Percentiles rank a stretch among this genome's conserved stretches.
Conservation (phyloP, 805 yeast genomes). For the Nakazawaea pomicola region DNA sequence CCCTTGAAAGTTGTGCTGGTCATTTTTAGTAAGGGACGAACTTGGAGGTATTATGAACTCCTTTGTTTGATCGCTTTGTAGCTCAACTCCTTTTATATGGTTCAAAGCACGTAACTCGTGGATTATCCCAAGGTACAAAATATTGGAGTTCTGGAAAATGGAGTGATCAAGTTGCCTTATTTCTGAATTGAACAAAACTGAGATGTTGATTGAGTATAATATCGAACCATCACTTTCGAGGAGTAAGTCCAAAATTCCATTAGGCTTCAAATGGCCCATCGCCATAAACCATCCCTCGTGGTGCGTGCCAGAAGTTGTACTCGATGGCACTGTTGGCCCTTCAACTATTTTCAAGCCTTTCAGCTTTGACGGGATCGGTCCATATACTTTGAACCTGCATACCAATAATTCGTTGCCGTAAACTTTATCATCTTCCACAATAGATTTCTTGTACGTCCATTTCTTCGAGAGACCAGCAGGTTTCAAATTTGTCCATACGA, state of each 20-base stretch:
- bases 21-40: slow-evolving; percentile 9
- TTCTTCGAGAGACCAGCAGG: slow-evolving; percentile 43
- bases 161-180: slow-evolving; percentile 61
- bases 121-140: slow-evolving; percentile 53
- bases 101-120: slow-evolving; percentile 46
- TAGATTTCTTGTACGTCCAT: slow-evolving; percentile 36
- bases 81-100: slow-evolving; percentile 21
- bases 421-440: slow-evolving; percentile 18
- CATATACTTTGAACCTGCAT: slow-evolving; percentile 61
- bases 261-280: slow-evolving; percentile 62
- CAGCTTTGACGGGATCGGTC: slow-evolving; percentile 44
- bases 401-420: slow-evolving; percentile 40
- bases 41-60: slow-evolving; percentile 8
- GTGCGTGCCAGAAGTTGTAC: slow-evolving; percentile 6
- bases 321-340: slow-evolving; percentile 17
- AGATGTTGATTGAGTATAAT: slow-evolving; percentile 54
- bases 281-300: slow-evolving; percentile 69
- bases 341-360: slow-evolving; percentile 28
- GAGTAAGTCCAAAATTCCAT: slow-evolving; percentile 57
- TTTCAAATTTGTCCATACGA: slow-evolving; percentile 46
- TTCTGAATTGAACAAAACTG: slow-evolving; percentile 50
- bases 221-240: slow-evolving; percentile 61
- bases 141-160: slow-evolving; percentile 52
- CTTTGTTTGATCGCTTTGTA: neutral
- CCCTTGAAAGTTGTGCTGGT: slow-evolving; percentile 10